These are phyloP conservation scores for Aphanocladium album DNA, from an alignment of 2,329 filamentous ascomycete species.

Conservation along the genomic window DNA sequence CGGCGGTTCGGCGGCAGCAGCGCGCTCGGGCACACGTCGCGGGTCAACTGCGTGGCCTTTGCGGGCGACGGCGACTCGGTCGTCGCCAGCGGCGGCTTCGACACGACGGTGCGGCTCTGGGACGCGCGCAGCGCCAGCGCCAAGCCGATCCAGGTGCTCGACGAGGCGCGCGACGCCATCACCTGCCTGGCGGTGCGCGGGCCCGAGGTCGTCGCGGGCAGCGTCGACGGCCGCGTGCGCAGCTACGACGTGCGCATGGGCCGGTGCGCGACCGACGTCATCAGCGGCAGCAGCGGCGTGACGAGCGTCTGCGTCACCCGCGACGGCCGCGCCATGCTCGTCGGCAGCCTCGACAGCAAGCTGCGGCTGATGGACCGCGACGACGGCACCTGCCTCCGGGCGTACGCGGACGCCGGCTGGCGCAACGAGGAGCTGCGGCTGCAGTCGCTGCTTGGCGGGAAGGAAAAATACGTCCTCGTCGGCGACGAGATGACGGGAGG, in stretches of 20 bases:
- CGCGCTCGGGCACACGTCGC: constrained; percentile 57
- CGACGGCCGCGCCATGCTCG: constrained; percentile 70
- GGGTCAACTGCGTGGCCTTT: constrained; percentile 76
- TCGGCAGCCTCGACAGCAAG: constrained; percentile 69
- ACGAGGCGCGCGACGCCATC: constrained; percentile 68
- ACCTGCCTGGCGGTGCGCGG: constrained; percentile 43
- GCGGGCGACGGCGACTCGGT: constrained; percentile 71
- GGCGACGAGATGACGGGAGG: constrained; percentile 63
- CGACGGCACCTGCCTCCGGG: constrained; percentile 67
- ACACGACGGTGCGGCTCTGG: constrained; percentile 73
- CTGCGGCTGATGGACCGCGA: constrained; percentile 76
- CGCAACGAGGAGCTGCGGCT: constrained; percentile 69
- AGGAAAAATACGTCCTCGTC: constrained; percentile 71
- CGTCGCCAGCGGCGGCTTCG: constrained; percentile 68
- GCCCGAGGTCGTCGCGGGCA: constrained; percentile 63
- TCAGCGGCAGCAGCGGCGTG: constrained; percentile 61
- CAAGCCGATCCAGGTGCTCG: constrained; percentile 67
- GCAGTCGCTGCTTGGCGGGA: constrained; percentile 67
- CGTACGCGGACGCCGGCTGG: constrained; percentile 56
- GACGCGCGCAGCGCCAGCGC: constrained; percentile 51
- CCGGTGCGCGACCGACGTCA: constrained; percentile 61
- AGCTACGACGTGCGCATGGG: constrained; percentile 81
- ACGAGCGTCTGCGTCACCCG: constrained; percentile 68
- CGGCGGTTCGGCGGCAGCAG: constrained; percentile 62
- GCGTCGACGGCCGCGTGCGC: constrained; percentile 78